Evolutionary conservation across 2,329 filamentous ascomycete species (phyloP), one percentile per base, ranked within the genome.

Genomic region (Botrytis squamosa): DNA sequence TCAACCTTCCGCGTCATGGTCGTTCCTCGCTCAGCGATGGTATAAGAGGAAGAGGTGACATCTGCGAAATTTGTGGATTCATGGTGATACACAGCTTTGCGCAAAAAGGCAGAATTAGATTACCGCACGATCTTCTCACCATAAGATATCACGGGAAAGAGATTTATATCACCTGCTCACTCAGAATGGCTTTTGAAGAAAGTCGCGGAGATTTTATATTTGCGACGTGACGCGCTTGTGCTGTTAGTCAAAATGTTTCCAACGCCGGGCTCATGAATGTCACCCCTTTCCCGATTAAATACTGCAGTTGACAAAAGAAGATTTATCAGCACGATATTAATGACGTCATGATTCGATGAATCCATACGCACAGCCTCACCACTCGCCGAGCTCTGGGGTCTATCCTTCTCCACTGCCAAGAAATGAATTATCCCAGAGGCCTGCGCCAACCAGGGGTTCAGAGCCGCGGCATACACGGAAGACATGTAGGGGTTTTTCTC

Each of bases 371-470:
- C 10, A 55, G 12, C 12, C 49, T n/a, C 49, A 55, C 12, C 6
- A 12, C 12, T 55, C 14, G 49, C 49, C 49, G 25, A 55, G 3
- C 25, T 55, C 25, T 55, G 49, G 0, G 25, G 12, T 3, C 25
- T 16, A 1, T 7, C 1, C 25, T n/a, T 16, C 49, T 55, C 49
- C 12, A 7, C 12, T n/a, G 25, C 25, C 3, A 52, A 14, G 25
- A 52, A 14, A 55, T 55, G 25, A 52, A n/a, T 7, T n/a, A 2
- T 7, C 12, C n/a, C 0, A 0, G 25, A 16, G 5, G 49, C 4
- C 5, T n/a, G 10, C 16, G n/a, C 25, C 4, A 52, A n/a, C 5
- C 0, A 2, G n/a, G 2, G 25, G 10, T 52, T n/a, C 5, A n/a
- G 4, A 52, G 2, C 25, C 25, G 5, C 25, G 0, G 25, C 5